Evolutionary conservation across 768 basidiomycete genomes (phyloP), one percentile per base, ranked within the genome.

Genomic region (Exsudoporus frostii): DNA sequence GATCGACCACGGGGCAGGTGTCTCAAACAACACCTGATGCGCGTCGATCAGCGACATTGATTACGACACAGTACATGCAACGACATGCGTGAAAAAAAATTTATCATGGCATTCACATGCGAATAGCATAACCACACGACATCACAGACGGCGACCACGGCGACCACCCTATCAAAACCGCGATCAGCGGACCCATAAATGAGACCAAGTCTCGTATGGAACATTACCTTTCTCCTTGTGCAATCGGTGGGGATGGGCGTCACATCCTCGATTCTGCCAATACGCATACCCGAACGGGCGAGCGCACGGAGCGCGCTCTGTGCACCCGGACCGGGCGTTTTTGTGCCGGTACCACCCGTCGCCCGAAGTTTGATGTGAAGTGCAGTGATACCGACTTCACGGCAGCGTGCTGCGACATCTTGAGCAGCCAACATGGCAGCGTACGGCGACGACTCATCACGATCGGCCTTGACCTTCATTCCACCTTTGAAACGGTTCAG

Each of bases 381-480:
- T 50, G 96, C 96, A 60, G 92, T 98, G 76, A 99, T 89, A 51
- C 97, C 97, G 64, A 98, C 92, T 77, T 98, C 97, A 70, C 91
- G 90, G 88, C 97, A 99, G 63, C 95, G 92, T 48, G 79, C 72
- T 54, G 96, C 96, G 62, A 94, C 93, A 65, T 98, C 96, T 79
- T 98, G 96, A 39, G 96, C 94, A 50, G 96, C 96, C 72, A 98
- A 80, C 95, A 97, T 96, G 71, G 95, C 93, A 47, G 94, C 92
- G 70, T 97, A 92, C 17, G 91, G 92, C 22, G 95, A 98, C 38
- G 94, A 98, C 78, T 99, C 97, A 78, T 99, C 97, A 76, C 97
- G 90, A 76, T 99, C 97, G 13, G 96, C 97, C 81, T 98, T 99
- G 77, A 99, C 97, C 80, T 98, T 98, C 97, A 98, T 98, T 56